Evolutionary conservation across 2,329 filamentous ascomycete species (phyloP).

Genomic region (Cercospora canescens): DNA sequence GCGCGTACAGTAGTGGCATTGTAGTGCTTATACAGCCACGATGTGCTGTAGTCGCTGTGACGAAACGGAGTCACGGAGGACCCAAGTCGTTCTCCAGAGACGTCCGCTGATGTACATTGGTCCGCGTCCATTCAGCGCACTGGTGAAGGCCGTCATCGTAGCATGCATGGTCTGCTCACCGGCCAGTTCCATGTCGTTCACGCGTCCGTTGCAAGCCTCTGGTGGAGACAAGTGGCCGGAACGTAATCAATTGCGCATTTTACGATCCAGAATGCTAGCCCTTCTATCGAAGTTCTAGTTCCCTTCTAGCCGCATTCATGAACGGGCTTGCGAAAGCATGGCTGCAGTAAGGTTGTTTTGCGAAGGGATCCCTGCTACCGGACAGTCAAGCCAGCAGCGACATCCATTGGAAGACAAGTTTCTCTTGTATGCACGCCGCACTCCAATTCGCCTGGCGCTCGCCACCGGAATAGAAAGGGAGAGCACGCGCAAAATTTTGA

Average conservation of each 20-base stretch:
- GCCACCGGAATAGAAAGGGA: not conserved
- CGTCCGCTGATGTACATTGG: not conserved
- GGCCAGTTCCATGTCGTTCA: not conserved
- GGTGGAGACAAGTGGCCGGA: not conserved
- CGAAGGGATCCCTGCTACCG: not conserved
- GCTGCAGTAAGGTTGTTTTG: not conserved
- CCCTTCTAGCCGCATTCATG: not conserved
- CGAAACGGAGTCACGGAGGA: not conserved
- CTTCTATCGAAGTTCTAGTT: conserved; percentile 7
- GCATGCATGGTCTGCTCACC: not conserved
- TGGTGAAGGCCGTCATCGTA: not conserved
- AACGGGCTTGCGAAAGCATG: not conserved
- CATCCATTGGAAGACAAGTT: not conserved
- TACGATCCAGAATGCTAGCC: not conserved
- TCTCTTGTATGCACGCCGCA: not conserved
- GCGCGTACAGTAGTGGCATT: not conserved
- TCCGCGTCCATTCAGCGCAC: not conserved
- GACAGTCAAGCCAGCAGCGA: not conserved
- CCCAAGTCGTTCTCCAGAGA: not conserved
- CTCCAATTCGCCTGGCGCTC: not conserved
- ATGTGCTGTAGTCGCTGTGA: not conserved
- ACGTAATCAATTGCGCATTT: not conserved
- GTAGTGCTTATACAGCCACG: not conserved
- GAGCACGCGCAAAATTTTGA: not conserved
- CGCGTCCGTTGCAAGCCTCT: not conserved